Percentiles rank a stretch among this genome's conserved stretches.
Evolutionary conservation across 2,329 filamentous ascomycete genomes (phyloP).

Genomic region (Aureobasidium lini): DNA sequence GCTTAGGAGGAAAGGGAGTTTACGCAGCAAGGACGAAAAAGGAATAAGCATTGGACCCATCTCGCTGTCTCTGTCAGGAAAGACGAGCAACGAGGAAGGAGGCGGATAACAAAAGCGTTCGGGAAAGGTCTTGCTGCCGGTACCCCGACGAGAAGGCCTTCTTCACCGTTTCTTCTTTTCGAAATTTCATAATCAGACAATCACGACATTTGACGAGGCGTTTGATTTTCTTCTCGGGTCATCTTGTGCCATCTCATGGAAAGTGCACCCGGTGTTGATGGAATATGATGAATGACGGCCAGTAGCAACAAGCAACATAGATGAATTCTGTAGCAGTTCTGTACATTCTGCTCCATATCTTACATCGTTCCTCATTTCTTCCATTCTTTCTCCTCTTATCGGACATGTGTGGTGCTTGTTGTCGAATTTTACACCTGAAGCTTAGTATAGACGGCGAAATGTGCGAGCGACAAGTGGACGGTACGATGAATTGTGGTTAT

Average conservation of each 20-base stretch:
- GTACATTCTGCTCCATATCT: no score
- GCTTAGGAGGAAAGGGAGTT: constrained; percentile 36
- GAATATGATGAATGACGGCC: neutral
- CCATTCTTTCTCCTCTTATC: no score
- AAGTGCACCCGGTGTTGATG: neutral
- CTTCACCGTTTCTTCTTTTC: neutral
- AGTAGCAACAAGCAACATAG: neutral
- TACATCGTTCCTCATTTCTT: no score
- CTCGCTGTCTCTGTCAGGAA: constrained; percentile 8
- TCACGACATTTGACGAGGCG: constrained; percentile 13
- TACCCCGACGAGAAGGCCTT: neutral
- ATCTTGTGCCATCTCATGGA: neutral
- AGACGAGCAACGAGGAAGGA: constrained; percentile 2
- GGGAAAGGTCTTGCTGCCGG: neutral
- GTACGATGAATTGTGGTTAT: neutral
- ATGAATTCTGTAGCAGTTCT: no score
- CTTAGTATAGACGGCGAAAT: no score
- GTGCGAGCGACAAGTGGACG: no score
- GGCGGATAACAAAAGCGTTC: neutral
- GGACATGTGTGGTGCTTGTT: no score
- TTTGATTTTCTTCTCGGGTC: neutral
- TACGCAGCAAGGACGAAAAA: constrained; percentile 37
- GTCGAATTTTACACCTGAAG: no score
- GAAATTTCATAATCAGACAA: constrained; percentile 1
- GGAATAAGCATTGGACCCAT: constrained; percentile 22